These are phyloP conservation scores for Calamus simplicifolius DNA, from an alignment of 176 grass and related monocot species.

Conservation along the genomic window DNA sequence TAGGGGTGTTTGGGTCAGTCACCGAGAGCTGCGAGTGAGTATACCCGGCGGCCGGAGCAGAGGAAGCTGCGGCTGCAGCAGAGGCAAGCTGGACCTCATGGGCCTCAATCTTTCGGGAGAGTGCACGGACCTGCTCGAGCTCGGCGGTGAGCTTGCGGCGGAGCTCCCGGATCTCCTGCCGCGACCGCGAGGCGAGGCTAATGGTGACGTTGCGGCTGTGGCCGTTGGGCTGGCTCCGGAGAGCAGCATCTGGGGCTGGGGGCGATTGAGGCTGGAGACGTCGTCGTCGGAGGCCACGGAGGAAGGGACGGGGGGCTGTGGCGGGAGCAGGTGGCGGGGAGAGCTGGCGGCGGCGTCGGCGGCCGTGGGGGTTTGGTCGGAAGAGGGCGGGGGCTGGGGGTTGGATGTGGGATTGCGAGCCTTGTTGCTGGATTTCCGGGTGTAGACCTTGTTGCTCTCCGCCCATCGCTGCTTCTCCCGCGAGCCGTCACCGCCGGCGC, in stretches of 20 bases:
- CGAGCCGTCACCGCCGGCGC: constrained; percentile 5
- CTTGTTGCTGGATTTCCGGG: constrained; percentile 57
- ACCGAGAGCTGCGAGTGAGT: constrained; percentile 42
- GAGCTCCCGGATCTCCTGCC: constrained; percentile 48
- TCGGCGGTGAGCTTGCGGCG: constrained; percentile 46
- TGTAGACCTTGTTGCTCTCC: constrained; percentile 59
- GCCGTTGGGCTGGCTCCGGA: constrained; percentile 38
- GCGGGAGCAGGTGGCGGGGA: not conserved
- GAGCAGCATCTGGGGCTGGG: not conserved
- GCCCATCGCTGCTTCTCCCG: constrained; percentile 37
- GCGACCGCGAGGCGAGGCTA: constrained; percentile 31
- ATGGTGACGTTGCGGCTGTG: constrained; percentile 18
- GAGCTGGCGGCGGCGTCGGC: constrained; percentile 12
- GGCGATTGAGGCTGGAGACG: constrained; percentile 32
- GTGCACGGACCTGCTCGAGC: constrained; percentile 68
- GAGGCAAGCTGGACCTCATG: constrained; percentile 19
- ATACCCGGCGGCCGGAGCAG: constrained; percentile 24
- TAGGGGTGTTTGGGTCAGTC: constrained; percentile 23
- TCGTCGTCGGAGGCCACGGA: constrained; percentile 17
- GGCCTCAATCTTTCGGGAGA: constrained; percentile 44
- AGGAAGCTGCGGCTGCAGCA: constrained; percentile 12
- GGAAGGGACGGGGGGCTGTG: not conserved
- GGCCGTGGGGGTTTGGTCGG: constrained; percentile 2
- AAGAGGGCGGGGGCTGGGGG: constrained; percentile 18
- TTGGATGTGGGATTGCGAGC: constrained; percentile 38